Base-by-base conservation (phyloP, 768 basidiomycete genomes). In the Russula emetica region DNA sequence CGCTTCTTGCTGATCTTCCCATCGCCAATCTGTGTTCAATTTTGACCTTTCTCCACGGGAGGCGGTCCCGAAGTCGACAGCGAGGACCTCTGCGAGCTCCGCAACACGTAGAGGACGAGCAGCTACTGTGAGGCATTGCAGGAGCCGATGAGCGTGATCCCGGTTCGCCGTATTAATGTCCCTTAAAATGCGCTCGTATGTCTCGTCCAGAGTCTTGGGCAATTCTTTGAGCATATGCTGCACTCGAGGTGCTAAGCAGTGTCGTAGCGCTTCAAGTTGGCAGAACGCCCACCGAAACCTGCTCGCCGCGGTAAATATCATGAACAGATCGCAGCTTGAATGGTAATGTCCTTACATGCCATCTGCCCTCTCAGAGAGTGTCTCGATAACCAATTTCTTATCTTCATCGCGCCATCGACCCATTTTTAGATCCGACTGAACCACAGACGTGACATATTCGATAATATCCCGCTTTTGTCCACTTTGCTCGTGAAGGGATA, bases 101-200 rank as follows among this genome's bases (percentile, higher is more conserved):
- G 40, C 40, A 8, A 57, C 28, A 45, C 55, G 55, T 32, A 57
- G 55, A 2, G 55, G 55, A 0, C 55, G 55, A 20, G 32, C 18
- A 1, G 55, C 55, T 4, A 45, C 55, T 0, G 42, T 32, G 28
- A 57, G 55, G 36, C 55, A 57, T 22, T 57, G 55, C 5, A 57
- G 22, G 5, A 57, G 24, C 0, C 55, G 55, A 30, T 13, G 40
- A 13, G 55, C 55, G 11, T 57, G 55, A 5, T 26, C 55, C n/a
- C 55, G 40, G 11, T 57, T 57, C 24, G 55, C 42, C 55, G 32
- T 45, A 6, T 30, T 45, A 30, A 57, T 57, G 5, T 57, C 55
- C 55, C 42, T 30, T 2, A 57, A 4, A n/a, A 57, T n/a, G 0
- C 55, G 55, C 9, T 44, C 40, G 28, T 57, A 57, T 7, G 55